These are phyloP conservation scores for Lupinus albus DNA, from an alignment of 306 rosid species.

Conservation along the genomic window DNA sequence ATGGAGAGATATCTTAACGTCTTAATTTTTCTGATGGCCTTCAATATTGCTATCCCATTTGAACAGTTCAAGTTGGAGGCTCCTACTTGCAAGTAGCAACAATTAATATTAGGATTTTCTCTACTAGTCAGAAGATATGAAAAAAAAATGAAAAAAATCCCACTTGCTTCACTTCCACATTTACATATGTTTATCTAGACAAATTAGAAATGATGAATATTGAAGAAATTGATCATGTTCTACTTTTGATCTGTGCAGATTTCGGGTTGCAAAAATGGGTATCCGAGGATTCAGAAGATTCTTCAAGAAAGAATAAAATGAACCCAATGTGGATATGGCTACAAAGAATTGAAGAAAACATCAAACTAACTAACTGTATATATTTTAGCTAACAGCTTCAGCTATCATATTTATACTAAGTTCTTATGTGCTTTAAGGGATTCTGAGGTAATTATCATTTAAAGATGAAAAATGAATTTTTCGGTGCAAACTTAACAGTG, in stretches of 20 bases:
- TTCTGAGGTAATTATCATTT: constrained; percentile 40
- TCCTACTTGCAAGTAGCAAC: constrained; percentile 18
- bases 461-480: neutral
- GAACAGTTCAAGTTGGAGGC: no score
- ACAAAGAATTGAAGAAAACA: constrained; percentile 17
- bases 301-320: constrained; percentile 66
- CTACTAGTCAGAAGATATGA: constrained; percentile 1
- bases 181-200: neutral
- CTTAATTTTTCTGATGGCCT: neutral
- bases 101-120: constrained; percentile 30
- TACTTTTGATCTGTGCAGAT: constrained; percentile 58
- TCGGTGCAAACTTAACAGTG: neutral
- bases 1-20: constrained; percentile 34
- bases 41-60: neutral
- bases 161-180: constrained; percentile 19
- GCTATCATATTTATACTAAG: neutral
- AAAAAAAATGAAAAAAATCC: neutral
- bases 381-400: constrained; percentile 20
- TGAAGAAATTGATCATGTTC: neutral
- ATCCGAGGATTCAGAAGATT: constrained; percentile 76
- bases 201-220: neutral
- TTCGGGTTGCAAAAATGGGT: constrained; percentile 83
- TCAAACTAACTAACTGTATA: constrained; percentile 6
- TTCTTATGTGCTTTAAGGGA: constrained; percentile 33
- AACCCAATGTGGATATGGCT: neutral